Conservation (phyloP, 2,329 filamentous ascomycete species). For the Scolecobasidium constrictum region DNA sequence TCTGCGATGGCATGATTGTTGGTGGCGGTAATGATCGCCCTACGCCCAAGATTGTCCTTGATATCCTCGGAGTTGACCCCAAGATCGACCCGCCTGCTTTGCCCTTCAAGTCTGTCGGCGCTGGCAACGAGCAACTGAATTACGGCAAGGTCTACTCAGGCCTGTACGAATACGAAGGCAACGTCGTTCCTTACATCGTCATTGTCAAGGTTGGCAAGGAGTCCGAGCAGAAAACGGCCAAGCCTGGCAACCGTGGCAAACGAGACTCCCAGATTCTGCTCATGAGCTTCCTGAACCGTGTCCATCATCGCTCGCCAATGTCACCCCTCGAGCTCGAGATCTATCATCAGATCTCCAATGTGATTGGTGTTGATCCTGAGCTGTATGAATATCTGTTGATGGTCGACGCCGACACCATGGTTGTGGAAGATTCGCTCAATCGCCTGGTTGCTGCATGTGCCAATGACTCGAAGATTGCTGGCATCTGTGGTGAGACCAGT, state of each 20-base stretch:
- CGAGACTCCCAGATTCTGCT: conserved; percentile 93
- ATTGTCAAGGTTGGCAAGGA: conserved; percentile 97
- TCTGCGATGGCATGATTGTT: conserved; percentile 95
- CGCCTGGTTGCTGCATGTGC: conserved; percentile 84
- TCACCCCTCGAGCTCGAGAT: conserved; percentile 93
- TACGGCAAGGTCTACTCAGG: conserved; percentile 98
- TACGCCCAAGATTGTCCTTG: conserved; percentile 93
- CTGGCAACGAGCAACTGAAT: conserved; percentile 85
- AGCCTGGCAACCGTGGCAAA: conserved; percentile 96
- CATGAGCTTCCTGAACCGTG: conserved; percentile 96
- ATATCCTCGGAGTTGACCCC: conserved; percentile 93
- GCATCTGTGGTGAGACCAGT: conserved; percentile 94
- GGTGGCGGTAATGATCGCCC: conserved; percentile 92
- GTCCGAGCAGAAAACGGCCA: conserved; percentile 79
- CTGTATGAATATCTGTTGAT: conserved; percentile 95
- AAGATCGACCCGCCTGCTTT: conserved; percentile 92
- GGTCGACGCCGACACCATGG: conserved; percentile 95
- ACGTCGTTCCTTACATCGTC: conserved; percentile 92
- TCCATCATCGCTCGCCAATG: conserved; percentile 91
- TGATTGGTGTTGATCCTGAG: conserved; percentile 95
- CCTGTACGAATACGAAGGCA: conserved; percentile 93
- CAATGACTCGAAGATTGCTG: conserved; percentile 90
- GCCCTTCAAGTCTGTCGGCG: conserved; percentile 86
- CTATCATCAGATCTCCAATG: conserved; percentile 98
- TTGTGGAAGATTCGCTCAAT: conserved; percentile 85